Evolutionary conservation across 1,139 yeast species (phyloP).

Genomic region (Pichia norvegensis): DNA sequence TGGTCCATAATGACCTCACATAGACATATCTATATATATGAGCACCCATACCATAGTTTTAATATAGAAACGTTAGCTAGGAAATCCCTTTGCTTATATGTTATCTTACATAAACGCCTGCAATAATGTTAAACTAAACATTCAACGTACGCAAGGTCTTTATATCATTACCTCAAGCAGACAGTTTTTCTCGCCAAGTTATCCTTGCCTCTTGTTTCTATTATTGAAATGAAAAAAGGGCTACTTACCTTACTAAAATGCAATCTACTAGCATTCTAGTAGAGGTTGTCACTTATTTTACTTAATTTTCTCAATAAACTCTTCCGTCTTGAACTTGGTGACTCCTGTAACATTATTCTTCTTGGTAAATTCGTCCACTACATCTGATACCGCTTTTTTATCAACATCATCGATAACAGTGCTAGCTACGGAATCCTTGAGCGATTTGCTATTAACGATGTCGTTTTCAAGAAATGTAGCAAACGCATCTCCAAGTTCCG

Average conservation of each 20-base stretch:
- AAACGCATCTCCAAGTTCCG: constrained; percentile 58
- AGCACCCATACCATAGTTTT: background rate
- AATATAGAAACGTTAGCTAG: background rate
- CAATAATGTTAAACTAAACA: no score
- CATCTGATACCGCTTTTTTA: constrained; percentile 31
- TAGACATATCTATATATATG: background rate
- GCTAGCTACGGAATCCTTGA: constrained; percentile 43
- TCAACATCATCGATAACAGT: constrained; percentile 39
- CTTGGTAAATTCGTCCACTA: constrained; percentile 47
- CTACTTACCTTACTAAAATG: no score
- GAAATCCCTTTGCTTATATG: background rate
- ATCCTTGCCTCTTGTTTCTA: no score
- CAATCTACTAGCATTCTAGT: background rate
- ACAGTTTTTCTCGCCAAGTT: no score
- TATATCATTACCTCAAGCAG: no score
- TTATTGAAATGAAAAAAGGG: no score
- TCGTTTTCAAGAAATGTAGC: constrained; percentile 44
- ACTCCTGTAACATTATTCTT: constrained; percentile 52
- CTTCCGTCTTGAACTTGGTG: constrained; percentile 44
- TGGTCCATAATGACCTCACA: background rate
- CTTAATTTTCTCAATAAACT: constrained; percentile 45
- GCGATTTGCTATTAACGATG: constrained; percentile 38
- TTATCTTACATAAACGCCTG: background rate
- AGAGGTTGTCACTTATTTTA: constrained; percentile 12
- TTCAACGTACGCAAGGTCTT: no score